Conservation (phyloP, 176 grass and related monocot species). For the Pharus latifolius region DNA sequence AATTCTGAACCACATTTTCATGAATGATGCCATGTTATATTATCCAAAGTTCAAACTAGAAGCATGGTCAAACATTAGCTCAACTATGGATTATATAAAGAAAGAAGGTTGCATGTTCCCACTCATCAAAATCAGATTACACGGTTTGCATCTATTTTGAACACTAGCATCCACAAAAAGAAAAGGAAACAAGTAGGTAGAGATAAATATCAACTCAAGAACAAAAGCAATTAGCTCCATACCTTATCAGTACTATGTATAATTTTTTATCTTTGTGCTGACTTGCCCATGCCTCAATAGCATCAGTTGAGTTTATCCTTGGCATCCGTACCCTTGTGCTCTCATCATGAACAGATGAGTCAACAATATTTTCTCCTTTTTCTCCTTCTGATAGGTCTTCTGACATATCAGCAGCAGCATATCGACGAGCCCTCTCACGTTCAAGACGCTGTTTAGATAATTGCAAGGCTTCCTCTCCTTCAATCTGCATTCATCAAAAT, state of each 20-base stretch:
- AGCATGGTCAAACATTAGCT: background rate
- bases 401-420: constrained; percentile 44
- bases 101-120: background rate
- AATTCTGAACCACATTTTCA: background rate
- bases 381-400: constrained; percentile 72
- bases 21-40: background rate
- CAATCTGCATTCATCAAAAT: constrained; percentile 39
- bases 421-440: constrained; percentile 41
- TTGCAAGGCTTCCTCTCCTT: constrained; percentile 45
- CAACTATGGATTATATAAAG: background rate
- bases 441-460: constrained; percentile 33
- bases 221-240: background rate
- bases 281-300: constrained; percentile 53
- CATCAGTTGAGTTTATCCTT: constrained; percentile 44
- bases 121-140: background rate
- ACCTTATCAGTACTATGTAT: constrained; percentile 85
- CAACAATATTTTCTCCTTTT: constrained; percentile 31
- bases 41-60: background rate
- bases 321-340: constrained; percentile 35
- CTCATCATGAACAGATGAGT: constrained; percentile 37
- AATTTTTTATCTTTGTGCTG: constrained; percentile 71
- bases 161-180: background rate
- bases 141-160: background rate
- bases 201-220: background rate
- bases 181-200: background rate